Evolutionary conservation across 192 early-diverging fungal genomes (phyloP).

Genomic region (Thamnidium elegans): DNA sequence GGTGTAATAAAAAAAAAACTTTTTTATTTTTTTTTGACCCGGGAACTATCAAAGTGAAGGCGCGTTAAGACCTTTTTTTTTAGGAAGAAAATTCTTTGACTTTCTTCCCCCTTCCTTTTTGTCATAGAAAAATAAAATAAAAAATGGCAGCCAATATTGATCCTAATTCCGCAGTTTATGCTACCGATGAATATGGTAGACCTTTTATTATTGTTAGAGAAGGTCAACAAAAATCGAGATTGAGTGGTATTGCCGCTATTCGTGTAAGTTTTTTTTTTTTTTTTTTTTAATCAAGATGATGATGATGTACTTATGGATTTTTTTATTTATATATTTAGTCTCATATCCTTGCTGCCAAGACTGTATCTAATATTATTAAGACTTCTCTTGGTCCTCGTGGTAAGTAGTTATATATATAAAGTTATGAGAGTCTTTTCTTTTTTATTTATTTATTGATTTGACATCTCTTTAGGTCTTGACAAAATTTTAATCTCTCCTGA

Average conservation of each 20-base stretch:
- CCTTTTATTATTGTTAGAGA: conserved; percentile 99
- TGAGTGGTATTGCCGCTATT: conserved; percentile 90
- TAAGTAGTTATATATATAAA: conserved; percentile 22
- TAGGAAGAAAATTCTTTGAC: not conserved
- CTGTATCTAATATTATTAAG: conserved; percentile 96
- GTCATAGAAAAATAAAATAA: not conserved
- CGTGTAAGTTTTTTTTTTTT: conserved; percentile 63
- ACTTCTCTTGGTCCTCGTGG: conserved; percentile 98
- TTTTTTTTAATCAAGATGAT: not conserved
- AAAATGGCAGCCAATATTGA: conserved; percentile 32
- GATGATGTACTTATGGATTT: not conserved
- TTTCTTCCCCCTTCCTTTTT: not conserved
- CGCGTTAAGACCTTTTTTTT: too few species aligned
- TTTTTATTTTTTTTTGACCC: too few species aligned
- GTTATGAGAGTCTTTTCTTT: not conserved
- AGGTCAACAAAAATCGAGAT: conserved; percentile 88
- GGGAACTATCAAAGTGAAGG: too few species aligned
- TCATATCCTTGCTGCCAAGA: conserved; percentile 96
- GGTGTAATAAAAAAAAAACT: too few species aligned
- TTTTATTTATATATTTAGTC: conserved; percentile 54
- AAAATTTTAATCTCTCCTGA: conserved; percentile 99
- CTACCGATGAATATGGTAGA: conserved; percentile 94
- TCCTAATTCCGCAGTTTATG: conserved; percentile 72
- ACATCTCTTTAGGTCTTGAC: conserved; percentile 73
- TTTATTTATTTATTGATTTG: not conserved